Evolutionary conservation across 139 green algal genomes (phyloP).

Genomic region (Coelastrella sp.): DNA sequence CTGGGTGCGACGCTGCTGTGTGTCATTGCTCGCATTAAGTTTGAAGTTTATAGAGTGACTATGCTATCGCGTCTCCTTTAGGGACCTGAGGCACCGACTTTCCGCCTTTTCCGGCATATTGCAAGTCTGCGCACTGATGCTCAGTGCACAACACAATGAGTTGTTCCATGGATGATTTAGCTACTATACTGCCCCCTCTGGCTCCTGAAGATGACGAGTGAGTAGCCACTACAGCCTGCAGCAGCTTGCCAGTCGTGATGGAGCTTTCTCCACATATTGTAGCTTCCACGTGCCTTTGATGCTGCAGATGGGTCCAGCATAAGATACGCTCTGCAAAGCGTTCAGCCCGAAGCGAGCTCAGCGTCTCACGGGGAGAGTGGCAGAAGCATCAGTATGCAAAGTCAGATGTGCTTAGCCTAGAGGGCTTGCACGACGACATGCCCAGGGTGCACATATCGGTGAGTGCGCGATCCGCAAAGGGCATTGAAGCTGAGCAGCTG

Average conservation of each 20-base stretch:
- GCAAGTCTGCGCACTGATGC: too few relatives aligned
- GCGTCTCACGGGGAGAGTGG: slow-evolving; percentile 85
- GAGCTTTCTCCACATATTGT: not conserved
- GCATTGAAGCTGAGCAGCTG: too few relatives aligned
- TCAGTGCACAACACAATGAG: too few relatives aligned
- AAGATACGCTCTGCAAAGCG: slow-evolving; percentile 84
- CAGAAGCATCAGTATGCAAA: slow-evolving; percentile 23
- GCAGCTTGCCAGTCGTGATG: not conserved
- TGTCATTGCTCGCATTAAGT: too few relatives aligned
- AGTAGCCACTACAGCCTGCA: not conserved
- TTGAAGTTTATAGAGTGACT: too few relatives aligned
- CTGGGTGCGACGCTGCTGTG: too few relatives aligned
- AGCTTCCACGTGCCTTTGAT: not conserved
- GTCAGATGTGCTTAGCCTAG: slow-evolving; percentile 55
- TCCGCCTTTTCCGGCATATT: not conserved
- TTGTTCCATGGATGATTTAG: not conserved
- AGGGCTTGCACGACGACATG: slow-evolving; percentile 68
- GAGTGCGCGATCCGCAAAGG: too few relatives aligned
- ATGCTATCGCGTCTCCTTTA: too few relatives aligned
- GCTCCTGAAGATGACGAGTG: slow-evolving; percentile 37
- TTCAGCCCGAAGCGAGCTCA: slow-evolving; percentile 82
- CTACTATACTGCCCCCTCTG: not conserved
- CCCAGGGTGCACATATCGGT: slow-evolving; percentile 70
- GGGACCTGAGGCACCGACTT: too few relatives aligned
- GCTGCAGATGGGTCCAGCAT: slow-evolving; percentile 52